Conservation (phyloP, 2,329 filamentous ascomycete genomes). For the Dichotomopilus funicola region DNA sequence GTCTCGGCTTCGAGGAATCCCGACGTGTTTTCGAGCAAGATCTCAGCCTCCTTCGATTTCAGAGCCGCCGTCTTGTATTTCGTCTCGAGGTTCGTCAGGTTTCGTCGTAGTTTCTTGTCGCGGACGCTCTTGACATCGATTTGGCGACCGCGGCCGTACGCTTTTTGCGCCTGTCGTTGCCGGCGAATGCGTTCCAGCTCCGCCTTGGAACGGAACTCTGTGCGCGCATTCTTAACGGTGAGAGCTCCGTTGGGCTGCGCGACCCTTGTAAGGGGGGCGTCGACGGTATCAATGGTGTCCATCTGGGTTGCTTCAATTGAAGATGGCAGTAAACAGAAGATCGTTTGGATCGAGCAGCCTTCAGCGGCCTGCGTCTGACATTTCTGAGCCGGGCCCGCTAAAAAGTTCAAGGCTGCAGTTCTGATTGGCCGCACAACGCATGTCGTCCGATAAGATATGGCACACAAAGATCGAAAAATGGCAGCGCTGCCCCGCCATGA, state of each 20-base stretch:
- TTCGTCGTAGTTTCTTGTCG: constrained; percentile 84
- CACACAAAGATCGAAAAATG: constrained; percentile 22
- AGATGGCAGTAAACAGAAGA: background rate
- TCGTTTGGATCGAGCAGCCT: background rate
- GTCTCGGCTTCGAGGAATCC: constrained; percentile 85
- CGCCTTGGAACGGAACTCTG: constrained; percentile 45
- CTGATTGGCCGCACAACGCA: constrained; percentile 15
- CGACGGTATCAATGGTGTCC: constrained; percentile 25
- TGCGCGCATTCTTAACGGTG: constrained; percentile 42
- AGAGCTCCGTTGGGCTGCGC: constrained; percentile 48
- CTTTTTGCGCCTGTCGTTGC: constrained; percentile 58
- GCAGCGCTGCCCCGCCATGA: constrained; percentile 21
- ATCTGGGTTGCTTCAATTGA: constrained; percentile 5
- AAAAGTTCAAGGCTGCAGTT: constrained; percentile 19
- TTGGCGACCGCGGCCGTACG: constrained; percentile 77
- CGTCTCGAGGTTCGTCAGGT: constrained; percentile 68
- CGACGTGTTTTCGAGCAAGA: constrained; percentile 76
- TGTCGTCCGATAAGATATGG: constrained; percentile 21
- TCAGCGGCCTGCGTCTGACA: constrained; percentile 9
- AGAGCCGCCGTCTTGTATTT: constrained; percentile 77
- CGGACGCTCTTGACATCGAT: constrained; percentile 67
- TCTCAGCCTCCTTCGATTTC: constrained; percentile 90
- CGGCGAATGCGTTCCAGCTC: constrained; percentile 48
- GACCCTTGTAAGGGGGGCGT: constrained; percentile 29
- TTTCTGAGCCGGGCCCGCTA: constrained; percentile 25